phyloP scores from a whole-genome alignment of 176 grass and related monocot genomes.

The Pharus latifolius region DNA sequence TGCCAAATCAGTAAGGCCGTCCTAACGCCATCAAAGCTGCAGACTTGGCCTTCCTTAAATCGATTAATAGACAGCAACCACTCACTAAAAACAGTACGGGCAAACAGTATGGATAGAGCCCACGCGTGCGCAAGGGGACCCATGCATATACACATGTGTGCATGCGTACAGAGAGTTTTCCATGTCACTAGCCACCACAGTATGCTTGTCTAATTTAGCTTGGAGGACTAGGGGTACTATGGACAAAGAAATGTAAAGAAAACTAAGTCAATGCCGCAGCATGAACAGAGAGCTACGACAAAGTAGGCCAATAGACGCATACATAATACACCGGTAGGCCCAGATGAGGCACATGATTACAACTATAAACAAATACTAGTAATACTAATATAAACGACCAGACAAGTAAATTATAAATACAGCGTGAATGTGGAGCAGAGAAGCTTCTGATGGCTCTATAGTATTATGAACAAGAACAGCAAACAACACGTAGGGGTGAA shows the following conservation, averaged over 20 bases:
- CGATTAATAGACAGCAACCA: not conserved
- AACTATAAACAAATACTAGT: too few species aligned
- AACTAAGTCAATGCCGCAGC: constrained; percentile 26
- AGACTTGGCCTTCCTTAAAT: not conserved
- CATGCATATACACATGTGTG: not conserved
- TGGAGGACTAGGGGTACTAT: not conserved
- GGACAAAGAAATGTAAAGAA: not conserved
- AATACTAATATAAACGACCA: too few species aligned
- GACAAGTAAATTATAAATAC: too few species aligned
- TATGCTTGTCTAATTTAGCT: not conserved
- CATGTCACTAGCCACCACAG: not conserved
- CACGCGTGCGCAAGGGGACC: constrained; percentile 14
- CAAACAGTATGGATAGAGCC: not conserved
- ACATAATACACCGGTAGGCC: too few species aligned
- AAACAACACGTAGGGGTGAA: too few species aligned
- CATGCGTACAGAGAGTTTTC: not conserved
- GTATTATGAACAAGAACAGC: too few species aligned
- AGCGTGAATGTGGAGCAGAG: too few species aligned
- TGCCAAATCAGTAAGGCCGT: not conserved
- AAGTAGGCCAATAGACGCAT: not conserved
- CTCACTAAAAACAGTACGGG: not conserved
- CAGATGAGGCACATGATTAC: too few species aligned
- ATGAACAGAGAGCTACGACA: constrained; percentile 5
- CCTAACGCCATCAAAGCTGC: not conserved
- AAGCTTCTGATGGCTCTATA: too few species aligned